Evolutionary conservation across 352 stramenopile genomes (phyloP), one percentile per base, ranked within the genome.

Genomic region (Phytophthora sp.): DNA sequence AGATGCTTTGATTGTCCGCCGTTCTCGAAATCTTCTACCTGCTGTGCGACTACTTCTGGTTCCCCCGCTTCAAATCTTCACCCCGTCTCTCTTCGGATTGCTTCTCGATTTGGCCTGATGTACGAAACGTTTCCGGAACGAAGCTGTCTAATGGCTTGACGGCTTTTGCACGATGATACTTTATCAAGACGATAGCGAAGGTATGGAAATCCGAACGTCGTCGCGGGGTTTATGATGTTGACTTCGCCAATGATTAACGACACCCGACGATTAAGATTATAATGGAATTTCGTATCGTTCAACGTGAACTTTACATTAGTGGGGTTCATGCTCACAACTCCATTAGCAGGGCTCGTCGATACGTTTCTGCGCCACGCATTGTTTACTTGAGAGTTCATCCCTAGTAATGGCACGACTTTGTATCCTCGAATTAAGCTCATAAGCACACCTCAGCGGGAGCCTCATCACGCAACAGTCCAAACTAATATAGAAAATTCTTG

Each of bases 1-100:
- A 68, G n/a, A 35, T 86, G 7, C 0, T 76, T 35, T 54, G 57
- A 1, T 61, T 80, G 12, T 75, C 79, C 1, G 63, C 57, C 2
- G 72, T 79, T 36, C 66, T 88, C 21, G 79, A 69, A 26, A 30
- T 72, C 2, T 82, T 86, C 69, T 86, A 83, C 59, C 74, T 72
- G 44, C 51, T 77, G 2, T 71, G 75, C 26, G 75, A 89, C 55
- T 89, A 85, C 73, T 86, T 89, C 35, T 86, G 77, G 80, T 89
- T 82, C 57, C 70, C 75, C 3, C 80, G 21, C 52, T 89, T 5
- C 56, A 71, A 30, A 67, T 62, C 46, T 65, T 86, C 60, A 78
- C 65, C 53, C 82, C 75, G 30, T 77, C 77, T 29, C 68, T 89
- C 13, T 89, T 84, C 53, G 7, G 86, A 84, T 73, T 84, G 72